phyloP scores from a whole-genome alignment of 2,329 filamentous ascomycete species.

The Lasiodiplodia hormozganensis region DNA sequence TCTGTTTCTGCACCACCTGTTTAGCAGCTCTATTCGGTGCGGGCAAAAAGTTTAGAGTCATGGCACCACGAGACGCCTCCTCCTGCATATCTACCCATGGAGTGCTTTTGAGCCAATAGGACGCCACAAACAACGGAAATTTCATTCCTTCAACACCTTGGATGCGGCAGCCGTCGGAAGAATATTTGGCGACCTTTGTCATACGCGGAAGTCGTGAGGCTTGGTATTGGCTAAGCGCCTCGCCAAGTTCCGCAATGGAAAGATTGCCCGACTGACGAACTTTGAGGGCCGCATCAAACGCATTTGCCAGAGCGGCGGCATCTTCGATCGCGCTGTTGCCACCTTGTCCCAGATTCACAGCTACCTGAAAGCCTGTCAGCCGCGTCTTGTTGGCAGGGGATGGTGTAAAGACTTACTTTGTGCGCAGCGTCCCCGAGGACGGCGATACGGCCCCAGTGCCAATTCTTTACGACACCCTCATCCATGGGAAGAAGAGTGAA shows the following conservation, averaged over 20 bases:
- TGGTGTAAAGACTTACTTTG: slow-evolving; percentile 13
- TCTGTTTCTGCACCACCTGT: not conserved
- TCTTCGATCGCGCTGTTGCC: slow-evolving; percentile 53
- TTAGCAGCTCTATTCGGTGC: not conserved
- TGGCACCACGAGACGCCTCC: not conserved
- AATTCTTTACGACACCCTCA: slow-evolving; percentile 28
- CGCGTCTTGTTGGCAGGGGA: not conserved
- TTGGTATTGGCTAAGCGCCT: not conserved
- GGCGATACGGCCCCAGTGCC: slow-evolving; percentile 27
- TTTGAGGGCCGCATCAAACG: slow-evolving; percentile 33
- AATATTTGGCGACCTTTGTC: not conserved
- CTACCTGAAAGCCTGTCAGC: not conserved
- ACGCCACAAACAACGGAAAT: not conserved
- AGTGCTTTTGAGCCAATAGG: not conserved
- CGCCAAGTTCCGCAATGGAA: not conserved
- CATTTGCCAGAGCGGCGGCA: slow-evolving; percentile 45
- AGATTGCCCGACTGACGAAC: not conserved
- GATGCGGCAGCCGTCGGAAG: not conserved
- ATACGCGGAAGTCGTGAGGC: not conserved
- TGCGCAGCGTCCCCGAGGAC: slow-evolving; percentile 31
- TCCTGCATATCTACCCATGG: not conserved
- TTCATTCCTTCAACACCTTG: slow-evolving; percentile 1
- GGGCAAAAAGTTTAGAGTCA: not conserved
- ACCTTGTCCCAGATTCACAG: slow-evolving; percentile 42
- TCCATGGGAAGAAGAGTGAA: slow-evolving; percentile 36